Conservation (phyloP, 176 grass and related monocot species). For the Chrysopogon serrulatus region DNA sequence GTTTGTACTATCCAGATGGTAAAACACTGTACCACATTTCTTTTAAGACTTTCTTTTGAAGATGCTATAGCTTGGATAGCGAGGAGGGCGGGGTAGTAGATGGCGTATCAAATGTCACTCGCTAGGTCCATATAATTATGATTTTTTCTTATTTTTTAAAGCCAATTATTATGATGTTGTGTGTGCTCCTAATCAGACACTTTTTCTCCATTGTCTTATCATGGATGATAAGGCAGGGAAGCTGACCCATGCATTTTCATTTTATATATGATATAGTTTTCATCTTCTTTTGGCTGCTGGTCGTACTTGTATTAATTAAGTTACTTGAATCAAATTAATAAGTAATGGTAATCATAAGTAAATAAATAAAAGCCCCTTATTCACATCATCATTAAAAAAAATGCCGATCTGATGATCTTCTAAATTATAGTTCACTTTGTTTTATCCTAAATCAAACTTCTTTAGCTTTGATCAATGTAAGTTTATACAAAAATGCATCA, state of each 20-base stretch:
- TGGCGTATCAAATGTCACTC: conserved; percentile 11
- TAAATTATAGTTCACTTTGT: background rate
- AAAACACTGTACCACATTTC: background rate
- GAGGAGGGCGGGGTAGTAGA: background rate
- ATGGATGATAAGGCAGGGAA: background rate
- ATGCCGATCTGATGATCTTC: background rate
- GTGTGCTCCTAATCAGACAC: background rate
- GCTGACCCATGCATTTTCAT: background rate
- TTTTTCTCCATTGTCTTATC: background rate
- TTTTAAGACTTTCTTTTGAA: background rate
- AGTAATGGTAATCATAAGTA: background rate
- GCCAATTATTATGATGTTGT: background rate
- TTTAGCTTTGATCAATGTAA: background rate
- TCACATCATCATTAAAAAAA: background rate
- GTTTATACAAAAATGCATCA: background rate
- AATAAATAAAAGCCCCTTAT: background rate
- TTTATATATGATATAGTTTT: background rate
- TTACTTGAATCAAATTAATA: background rate
- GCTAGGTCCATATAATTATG: background rate
- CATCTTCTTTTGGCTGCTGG: background rate
- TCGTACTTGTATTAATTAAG: background rate
- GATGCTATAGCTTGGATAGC: background rate
- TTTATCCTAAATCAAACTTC: background rate
- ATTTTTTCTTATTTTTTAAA: background rate
- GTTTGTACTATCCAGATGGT: background rate